Evolutionary conservation across 208 protist genomes (phyloP).

Genomic region (Crithidia thermophila): DNA sequence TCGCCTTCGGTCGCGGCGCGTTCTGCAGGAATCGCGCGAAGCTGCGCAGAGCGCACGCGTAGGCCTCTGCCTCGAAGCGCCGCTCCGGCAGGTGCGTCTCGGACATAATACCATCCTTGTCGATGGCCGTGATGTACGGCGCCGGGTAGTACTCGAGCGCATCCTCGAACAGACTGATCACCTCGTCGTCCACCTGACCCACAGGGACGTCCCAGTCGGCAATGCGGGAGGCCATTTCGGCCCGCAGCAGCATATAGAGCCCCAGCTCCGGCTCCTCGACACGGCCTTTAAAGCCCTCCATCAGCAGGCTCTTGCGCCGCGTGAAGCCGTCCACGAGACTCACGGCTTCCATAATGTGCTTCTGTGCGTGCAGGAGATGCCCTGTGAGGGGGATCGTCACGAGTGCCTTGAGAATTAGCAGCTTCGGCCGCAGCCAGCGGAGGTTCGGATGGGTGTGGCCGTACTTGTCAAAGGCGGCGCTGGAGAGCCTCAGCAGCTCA

Average conservation of each 20-base stretch:
- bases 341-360: conserved; percentile 51
- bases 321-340: conserved; percentile 55
- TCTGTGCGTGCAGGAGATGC: conserved; percentile 59
- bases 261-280: conserved; percentile 71
- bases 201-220: conserved; percentile 62
- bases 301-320: conserved; percentile 39
- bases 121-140: conserved; percentile 59
- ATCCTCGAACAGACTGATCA: conserved; percentile 20
- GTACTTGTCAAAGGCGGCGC: conserved; percentile 38
- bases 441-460: conserved; percentile 35
- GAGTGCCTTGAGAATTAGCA: conserved; percentile 72
- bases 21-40: conserved; percentile 74
- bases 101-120: conserved; percentile 82
- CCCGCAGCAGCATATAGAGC: conserved; percentile 66
- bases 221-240: conserved; percentile 65
- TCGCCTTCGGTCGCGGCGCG: conserved; percentile 48
- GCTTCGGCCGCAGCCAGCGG: conserved; percentile 76
- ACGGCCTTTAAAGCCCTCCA: conserved; percentile 53
- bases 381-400: conserved; percentile 73
- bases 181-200: conserved; percentile 22
- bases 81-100: conserved; percentile 23
- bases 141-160: conserved; percentile 69
- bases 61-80: conserved; percentile 59
- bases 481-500: conserved; percentile 53
- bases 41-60: conserved; percentile 61